Evolutionary conservation across 2,329 filamentous ascomycete genomes (phyloP).

Genomic region (Penicillium aurantiogriseum): DNA sequence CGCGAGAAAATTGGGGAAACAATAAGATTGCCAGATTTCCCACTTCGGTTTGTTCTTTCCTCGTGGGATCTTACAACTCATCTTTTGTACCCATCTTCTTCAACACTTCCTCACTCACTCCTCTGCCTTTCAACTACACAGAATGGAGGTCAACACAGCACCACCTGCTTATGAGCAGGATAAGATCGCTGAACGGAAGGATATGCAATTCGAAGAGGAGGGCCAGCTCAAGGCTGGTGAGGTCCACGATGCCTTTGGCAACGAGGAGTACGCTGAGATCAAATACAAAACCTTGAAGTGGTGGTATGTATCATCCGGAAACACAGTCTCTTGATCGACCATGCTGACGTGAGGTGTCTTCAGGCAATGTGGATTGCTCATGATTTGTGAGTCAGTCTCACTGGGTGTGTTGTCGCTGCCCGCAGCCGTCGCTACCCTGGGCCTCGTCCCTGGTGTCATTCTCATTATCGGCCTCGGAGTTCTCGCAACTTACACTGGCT

Average conservation of each 20-base stretch:
- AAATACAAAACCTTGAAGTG: conserved; percentile 29
- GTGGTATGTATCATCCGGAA: conserved; percentile 17
- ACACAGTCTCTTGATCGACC: not conserved
- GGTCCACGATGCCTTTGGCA: conserved; percentile 26
- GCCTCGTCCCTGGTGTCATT: conserved; percentile 46
- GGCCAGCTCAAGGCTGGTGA: conserved; percentile 22
- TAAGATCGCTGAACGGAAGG: conserved; percentile 22
- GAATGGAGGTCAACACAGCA: conserved; percentile 20
- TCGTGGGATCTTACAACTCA: not conserved
- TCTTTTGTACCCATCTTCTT: not conserved
- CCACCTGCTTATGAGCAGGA: conserved; percentile 21
- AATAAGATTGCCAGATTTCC: conserved; percentile 1
- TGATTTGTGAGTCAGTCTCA: conserved; percentile 30
- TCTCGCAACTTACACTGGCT: conserved; percentile 59
- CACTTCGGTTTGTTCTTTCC: not conserved
- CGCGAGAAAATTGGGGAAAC: not conserved
- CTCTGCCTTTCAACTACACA: conserved; percentile 6
- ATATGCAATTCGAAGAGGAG: conserved; percentile 18
- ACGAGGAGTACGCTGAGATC: conserved; percentile 27
- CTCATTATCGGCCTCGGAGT: conserved; percentile 55
- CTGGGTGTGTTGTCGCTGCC: conserved; percentile 26
- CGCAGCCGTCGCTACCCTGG: conserved; percentile 23
- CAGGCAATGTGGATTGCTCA: conserved; percentile 27
- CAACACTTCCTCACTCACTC: not conserved
- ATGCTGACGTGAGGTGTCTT: not conserved